Evolutionary conservation across 768 basidiomycete species (phyloP), one percentile per base, ranked within the genome.

Genomic region (Sutorius australiensis): DNA sequence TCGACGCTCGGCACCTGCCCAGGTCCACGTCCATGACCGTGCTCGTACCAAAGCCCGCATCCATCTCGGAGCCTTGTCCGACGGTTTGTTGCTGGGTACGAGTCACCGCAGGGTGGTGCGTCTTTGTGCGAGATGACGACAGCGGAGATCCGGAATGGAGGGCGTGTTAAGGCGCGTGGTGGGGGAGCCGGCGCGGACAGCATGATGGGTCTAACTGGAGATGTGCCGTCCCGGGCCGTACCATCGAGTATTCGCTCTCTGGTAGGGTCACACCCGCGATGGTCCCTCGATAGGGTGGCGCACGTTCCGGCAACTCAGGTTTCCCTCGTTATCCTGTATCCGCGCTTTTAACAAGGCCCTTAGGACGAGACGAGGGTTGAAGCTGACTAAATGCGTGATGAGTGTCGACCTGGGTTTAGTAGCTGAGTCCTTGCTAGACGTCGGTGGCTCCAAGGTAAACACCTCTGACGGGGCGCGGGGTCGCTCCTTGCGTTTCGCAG

Each of bases 1-100:
- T 71, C 63, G 16, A 71, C 6, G 43, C 59, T 59, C 5, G 65
- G 67, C 1, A 63, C 56, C 3, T 13, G 17, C 6, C n/a, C n/a
- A n/a, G n/a, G n/a, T n/a, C n/a, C n/a, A n/a, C n/a, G n/a, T n/a
- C n/a, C n/a, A n/a, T n/a, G n/a, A n/a, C 6, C n/a, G 4, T 30
- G 37, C 14, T 49, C 14, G 19, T 36, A 34, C 39, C 5, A 3
- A 4, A 1, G 42, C 37, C 5, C 2, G 6, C 2, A 42, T 45
- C 42, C 19, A 12, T 36, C 16, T 14, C 17, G 19, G 2, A 28
- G 6, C 10, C 42, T 30, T 50, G 46, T 5, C 46, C 48, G 17
- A 59, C 51, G 8, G 60, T 58, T 32, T 64, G 56, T 39, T 59
- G 57, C 33, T 57, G 61, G 13, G 55, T 48, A 5, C 57, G 64